Evolutionary conservation across 176 grass and related monocot genomes (phyloP).

Genomic region (Chrysopogon serrulatus): DNA sequence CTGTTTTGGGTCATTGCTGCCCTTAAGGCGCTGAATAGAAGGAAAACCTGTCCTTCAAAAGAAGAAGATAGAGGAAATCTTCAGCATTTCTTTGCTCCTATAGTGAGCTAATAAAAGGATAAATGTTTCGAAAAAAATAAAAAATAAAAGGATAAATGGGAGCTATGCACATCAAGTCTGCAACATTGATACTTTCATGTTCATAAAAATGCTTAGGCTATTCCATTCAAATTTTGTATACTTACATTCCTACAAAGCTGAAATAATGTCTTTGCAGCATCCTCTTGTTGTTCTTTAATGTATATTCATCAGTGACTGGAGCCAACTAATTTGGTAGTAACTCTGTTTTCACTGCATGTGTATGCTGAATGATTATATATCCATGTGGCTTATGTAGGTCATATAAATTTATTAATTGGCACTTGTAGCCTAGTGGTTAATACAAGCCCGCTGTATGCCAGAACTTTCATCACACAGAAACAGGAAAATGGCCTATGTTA

Average conservation of each 20-base stretch:
- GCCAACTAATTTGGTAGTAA: neutral
- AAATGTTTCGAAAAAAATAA: no score
- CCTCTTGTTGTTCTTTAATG: neutral
- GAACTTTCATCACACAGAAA: no score
- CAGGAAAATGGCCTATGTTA: no score
- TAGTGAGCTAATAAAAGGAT: neutral
- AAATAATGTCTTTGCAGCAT: neutral
- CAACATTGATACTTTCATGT: neutral
- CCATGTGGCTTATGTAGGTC: neutral
- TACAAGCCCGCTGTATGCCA: no score
- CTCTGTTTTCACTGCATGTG: neutral
- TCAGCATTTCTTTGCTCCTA: neutral
- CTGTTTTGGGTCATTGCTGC: neutral
- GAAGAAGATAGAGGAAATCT: neutral
- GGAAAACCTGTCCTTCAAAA: neutral
- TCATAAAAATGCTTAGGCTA: neutral
- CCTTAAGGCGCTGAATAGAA: neutral
- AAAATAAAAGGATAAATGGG: neutral
- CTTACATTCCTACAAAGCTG: neutral
- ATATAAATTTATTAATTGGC: neutral
- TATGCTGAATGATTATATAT: neutral
- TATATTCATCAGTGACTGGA: neutral
- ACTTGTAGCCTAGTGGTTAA: no score
- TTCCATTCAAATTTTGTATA: neutral
- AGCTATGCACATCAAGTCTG: neutral